These are phyloP conservation scores for Ramaria sp. DNA, from an alignment of 768 basidiomycete genomes.

Conservation along the genomic window DNA sequence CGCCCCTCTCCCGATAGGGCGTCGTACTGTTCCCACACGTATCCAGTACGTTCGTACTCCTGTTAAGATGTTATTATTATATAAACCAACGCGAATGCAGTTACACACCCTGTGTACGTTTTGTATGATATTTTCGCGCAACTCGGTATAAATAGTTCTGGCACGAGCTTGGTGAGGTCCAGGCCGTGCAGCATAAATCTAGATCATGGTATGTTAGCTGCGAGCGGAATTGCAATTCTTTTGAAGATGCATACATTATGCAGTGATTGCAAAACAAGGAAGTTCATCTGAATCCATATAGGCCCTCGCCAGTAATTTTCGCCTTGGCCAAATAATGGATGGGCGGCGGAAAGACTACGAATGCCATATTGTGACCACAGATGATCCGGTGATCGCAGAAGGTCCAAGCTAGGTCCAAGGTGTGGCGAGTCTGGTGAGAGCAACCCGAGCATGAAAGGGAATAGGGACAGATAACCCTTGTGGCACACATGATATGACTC, in stretches of 20 bases:
- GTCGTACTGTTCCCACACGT: slow-evolving; percentile 98
- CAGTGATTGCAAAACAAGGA: slow-evolving; percentile 70
- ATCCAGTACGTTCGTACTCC: slow-evolving; percentile 90
- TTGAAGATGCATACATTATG: slow-evolving; percentile 43
- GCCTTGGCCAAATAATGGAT: slow-evolving; percentile 82
- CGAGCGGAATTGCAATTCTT: neutral
- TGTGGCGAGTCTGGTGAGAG: slow-evolving; percentile 70
- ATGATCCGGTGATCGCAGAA: slow-evolving; percentile 69
- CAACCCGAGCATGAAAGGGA: slow-evolving; percentile 82
- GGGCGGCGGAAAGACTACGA: slow-evolving; percentile 77
- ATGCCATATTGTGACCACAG: slow-evolving; percentile 90
- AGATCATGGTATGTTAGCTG: neutral
- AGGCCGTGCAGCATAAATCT: slow-evolving; percentile 68
- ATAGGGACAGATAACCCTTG: slow-evolving; percentile 86
- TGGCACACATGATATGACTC: slow-evolving; percentile 89
- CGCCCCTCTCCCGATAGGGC: slow-evolving; percentile 70
- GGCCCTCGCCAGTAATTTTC: slow-evolving; percentile 98
- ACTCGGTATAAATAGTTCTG: slow-evolving; percentile 64
- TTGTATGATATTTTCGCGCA: slow-evolving; percentile 74
- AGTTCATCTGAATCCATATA: slow-evolving; percentile 98
- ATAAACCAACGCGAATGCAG: neutral
- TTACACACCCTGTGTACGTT: slow-evolving; percentile 58
- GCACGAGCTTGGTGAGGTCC: slow-evolving; percentile 80
- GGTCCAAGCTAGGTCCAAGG: slow-evolving; percentile 69
- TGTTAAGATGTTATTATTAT: slow-evolving; percentile 19